Conservation (phyloP, 2,329 filamentous ascomycete species). For the Penicillium frequentans region DNA sequence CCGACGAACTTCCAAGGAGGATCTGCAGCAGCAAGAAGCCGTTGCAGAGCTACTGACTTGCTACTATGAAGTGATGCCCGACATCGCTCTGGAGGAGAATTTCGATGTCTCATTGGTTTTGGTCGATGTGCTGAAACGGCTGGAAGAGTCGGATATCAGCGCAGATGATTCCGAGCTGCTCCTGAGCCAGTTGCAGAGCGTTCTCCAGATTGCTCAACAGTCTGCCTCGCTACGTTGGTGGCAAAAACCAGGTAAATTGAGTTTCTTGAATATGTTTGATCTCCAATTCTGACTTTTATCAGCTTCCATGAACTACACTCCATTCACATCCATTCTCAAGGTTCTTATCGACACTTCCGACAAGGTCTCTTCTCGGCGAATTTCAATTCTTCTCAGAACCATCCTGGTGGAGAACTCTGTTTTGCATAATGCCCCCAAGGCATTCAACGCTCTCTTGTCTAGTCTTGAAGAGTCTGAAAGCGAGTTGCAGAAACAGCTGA, state of each 20-base stretch:
- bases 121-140: conserved; percentile 63
- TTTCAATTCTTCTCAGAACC: conserved; percentile 34
- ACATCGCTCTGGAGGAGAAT: conserved; percentile 75
- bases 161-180: conserved; percentile 57
- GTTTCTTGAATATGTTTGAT: not conserved
- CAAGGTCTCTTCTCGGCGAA: conserved; percentile 32
- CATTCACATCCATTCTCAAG: conserved; percentile 43
- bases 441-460: conserved; percentile 39
- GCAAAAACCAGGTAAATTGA: conserved; percentile 58
- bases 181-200: conserved; percentile 74
- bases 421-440: conserved; percentile 28
- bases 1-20: conserved; percentile 65
- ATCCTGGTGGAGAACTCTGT: conserved; percentile 40
- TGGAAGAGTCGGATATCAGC: conserved; percentile 51
- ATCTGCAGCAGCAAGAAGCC: conserved; percentile 74
- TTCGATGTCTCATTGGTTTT: conserved; percentile 84
- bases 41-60: conserved; percentile 74
- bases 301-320: conserved; percentile 43
- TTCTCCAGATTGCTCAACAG: conserved; percentile 75
- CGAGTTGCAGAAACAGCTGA: conserved; percentile 48
- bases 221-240: conserved; percentile 92
- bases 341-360: conserved; percentile 34
- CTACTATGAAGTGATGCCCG: conserved; percentile 83
- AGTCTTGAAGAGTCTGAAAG: conserved; percentile 39
- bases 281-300: not conserved